phyloP scores from a whole-genome alignment of 768 basidiomycete genomes.

The Collybia sp. region DNA sequence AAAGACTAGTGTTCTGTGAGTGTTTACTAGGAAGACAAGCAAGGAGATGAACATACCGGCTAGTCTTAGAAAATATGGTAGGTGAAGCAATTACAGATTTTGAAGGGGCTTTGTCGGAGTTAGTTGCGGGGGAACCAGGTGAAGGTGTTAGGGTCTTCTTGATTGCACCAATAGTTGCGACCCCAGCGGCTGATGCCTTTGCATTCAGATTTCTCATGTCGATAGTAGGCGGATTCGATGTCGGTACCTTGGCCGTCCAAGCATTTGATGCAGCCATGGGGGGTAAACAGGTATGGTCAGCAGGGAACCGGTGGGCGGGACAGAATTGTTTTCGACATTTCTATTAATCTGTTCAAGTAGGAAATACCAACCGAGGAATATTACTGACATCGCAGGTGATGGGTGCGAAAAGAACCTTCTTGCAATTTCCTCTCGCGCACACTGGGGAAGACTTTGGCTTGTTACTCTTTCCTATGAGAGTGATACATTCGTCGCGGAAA shows the following conservation, averaged over 20 bases:
- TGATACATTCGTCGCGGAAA: conserved; percentile 59
- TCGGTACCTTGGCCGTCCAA: conserved; percentile 8
- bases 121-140: conserved; percentile 9
- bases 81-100: conserved; percentile 11
- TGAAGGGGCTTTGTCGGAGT: conserved; percentile 11
- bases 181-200: conserved; percentile 30
- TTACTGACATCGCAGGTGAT: conserved; percentile 69
- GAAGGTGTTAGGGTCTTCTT: conserved; percentile 5
- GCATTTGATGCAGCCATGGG: conserved; percentile 14
- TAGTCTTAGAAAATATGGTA: conserved; percentile 43
- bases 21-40: conserved; percentile 34
- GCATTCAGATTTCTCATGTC: conserved; percentile 34
- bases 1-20: conserved; percentile 62
- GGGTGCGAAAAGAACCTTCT: conserved; percentile 69
- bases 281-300: conserved; percentile 56
- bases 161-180: conserved; percentile 9
- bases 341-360: conserved; percentile 28
- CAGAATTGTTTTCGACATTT: conserved; percentile 72
- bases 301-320: conserved; percentile 73
- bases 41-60: conserved; percentile 54
- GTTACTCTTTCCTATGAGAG: conserved; percentile 56
- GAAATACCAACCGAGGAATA: conserved; percentile 1
- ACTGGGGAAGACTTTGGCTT: conserved; percentile 44
- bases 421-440: conserved; percentile 60
- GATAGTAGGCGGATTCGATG: conserved; percentile 20